A percentile compares a stretch with the other conserved stretches of the same genome.
Conservation (phyloP, 106 monocot genomes). For the Alisma plantagoaquatica region DNA sequence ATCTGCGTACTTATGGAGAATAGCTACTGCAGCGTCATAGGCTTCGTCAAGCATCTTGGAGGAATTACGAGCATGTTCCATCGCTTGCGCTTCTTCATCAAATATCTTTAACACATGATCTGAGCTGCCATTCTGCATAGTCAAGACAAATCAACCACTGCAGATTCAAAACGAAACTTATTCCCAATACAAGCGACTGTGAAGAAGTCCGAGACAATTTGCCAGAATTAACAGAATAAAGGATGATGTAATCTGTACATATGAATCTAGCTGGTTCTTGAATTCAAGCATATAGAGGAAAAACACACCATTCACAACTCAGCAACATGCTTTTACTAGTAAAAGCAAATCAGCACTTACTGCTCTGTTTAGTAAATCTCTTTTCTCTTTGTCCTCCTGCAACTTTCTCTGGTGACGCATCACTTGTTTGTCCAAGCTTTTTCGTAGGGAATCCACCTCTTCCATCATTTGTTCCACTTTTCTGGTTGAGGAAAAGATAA, state of each 20-base stretch:
- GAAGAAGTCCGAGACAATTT: not conserved
- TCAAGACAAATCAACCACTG: not conserved
- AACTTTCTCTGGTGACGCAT: constrained; percentile 46
- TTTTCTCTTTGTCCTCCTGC: constrained; percentile 72
- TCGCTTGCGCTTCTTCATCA: constrained; percentile 84
- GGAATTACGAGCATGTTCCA: constrained; percentile 82
- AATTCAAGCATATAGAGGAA: not conserved
- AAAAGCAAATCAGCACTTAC: constrained; percentile 21
- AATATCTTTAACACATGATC: constrained; percentile 78
- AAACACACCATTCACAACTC: not conserved
- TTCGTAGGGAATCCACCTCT: constrained; percentile 66
- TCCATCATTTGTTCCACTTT: constrained; percentile 80
- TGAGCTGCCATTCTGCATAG: constrained; percentile 67
- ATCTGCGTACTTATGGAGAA: constrained; percentile 83
- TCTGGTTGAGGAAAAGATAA: too few species aligned
- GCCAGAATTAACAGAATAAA: too few species aligned
- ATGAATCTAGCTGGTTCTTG: not conserved
- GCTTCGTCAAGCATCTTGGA: constrained; percentile 88
- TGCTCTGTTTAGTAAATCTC: constrained; percentile 67
- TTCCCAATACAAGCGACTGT: not conserved
- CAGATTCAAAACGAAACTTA: not conserved
- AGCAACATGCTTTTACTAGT: not conserved
- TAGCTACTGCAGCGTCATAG: constrained; percentile 68
- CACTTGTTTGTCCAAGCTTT: constrained; percentile 48
- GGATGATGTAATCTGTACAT: not conserved